Percentiles rank a stretch among this genome's conserved stretches.
These are phyloP conservation scores for Cutaneotrichosporon arboriforme DNA, from an alignment of 1,284 basidiomycete species.

Conservation along the genomic window DNA sequence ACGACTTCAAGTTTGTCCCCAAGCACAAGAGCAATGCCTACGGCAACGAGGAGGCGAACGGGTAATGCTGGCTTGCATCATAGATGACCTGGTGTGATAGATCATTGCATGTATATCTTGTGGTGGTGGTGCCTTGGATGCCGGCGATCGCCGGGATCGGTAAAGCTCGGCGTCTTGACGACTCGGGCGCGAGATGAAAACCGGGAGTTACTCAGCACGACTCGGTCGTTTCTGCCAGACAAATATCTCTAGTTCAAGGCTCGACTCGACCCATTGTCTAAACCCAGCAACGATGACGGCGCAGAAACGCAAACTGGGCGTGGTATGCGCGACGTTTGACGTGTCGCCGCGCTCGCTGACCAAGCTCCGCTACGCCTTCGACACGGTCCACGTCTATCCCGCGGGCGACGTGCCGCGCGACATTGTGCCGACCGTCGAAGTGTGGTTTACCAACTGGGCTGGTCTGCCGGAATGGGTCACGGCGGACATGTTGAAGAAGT, in stretches of 20 bases:
- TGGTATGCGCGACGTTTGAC: constrained; percentile 6
- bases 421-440: constrained; percentile 23
- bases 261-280: too few relatives aligned
- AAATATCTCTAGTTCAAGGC: too few relatives aligned
- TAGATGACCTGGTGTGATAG: too few relatives aligned
- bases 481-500: constrained; percentile 22
- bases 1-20: constrained; percentile 62
- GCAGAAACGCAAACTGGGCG: neutral
- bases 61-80: constrained; percentile 21
- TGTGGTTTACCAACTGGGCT: constrained; percentile 26
- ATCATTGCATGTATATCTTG: neutral
- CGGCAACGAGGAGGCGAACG: constrained; percentile 55
- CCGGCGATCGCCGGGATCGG: too few relatives aligned
- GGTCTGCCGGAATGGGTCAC: constrained; percentile 24
- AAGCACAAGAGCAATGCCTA: constrained; percentile 69
- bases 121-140: too few relatives aligned
- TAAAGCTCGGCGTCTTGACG: too few relatives aligned
- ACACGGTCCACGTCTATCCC: constrained; percentile 33
- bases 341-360: constrained; percentile 24
- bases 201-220: too few relatives aligned
- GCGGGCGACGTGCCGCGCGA: constrained; percentile 20
- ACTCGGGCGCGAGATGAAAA: too few relatives aligned
- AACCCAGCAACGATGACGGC: too few relatives aligned
- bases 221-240: too few relatives aligned
- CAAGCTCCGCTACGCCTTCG: constrained; percentile 25